phyloP scores from a whole-genome alignment of 306 rosid genomes.

The Quercus dentata region DNA sequence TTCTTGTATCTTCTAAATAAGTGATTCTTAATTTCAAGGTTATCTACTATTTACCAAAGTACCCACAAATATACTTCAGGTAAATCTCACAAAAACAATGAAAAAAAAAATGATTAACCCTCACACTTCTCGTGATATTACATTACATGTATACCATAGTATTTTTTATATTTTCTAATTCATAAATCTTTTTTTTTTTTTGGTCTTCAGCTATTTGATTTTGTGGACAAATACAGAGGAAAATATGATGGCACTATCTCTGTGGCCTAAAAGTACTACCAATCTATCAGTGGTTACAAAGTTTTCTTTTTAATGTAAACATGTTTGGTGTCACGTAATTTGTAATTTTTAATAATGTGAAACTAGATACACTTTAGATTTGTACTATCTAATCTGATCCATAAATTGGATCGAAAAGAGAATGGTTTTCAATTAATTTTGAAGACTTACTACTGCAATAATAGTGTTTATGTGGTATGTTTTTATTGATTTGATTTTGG shows the following conservation, averaged over 20 bases:
- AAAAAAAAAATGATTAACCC: background rate
- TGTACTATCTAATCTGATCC: no score
- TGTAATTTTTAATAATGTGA: no score
- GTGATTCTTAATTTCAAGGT: background rate
- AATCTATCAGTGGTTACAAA: conserved; percentile 77
- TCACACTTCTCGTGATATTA: background rate
- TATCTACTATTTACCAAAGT: background rate
- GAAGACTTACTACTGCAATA: no score
- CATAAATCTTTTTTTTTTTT: background rate
- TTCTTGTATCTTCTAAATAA: background rate
- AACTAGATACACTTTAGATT: no score
- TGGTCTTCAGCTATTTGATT: conserved; percentile 68
- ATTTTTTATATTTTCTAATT: background rate
- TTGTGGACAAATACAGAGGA: conserved; percentile 92
- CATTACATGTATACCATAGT: background rate
- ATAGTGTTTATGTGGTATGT: background rate
- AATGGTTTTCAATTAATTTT: no score
- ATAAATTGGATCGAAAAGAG: no score
- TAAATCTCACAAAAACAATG: background rate
- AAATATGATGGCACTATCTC: conserved; percentile 79
- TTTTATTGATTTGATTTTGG: background rate
- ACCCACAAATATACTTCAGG: background rate
- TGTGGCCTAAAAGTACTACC: conserved; percentile 78
- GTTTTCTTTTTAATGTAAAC: conserved; percentile 1
- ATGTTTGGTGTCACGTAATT: no score